Base-by-base conservation (phyloP, 495 filamentous ascomycete species). In the Podospora fimiseda region DNA sequence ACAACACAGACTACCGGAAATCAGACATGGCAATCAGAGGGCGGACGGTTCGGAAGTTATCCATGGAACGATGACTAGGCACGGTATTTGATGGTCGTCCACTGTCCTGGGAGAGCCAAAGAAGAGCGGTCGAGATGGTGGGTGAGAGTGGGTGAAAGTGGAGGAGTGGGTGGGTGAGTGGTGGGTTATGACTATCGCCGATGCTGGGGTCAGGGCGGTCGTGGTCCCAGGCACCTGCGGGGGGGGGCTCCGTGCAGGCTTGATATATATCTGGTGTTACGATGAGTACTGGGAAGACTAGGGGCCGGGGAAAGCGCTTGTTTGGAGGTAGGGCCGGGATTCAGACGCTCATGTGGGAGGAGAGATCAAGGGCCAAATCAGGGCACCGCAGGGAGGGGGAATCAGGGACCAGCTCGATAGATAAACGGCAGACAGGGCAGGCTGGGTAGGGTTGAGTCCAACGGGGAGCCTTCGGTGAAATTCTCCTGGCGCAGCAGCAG, bases 11-110 rank as follows among this genome's bases (percentile, higher is more conserved):
- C 56, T 65, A 67, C 47, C 58, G 62, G 52, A 60, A 60, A 47
- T 65, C 58, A 60, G 40, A 55, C 62, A 67, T 67, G 64, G 50
- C 62, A 65, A 44, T 51, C 33, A 47, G 23, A 36, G 30, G 46
- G 6, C 52, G 49, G 44, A 44, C 40, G 24, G 48, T 53, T 36
- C 36, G 53, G 52, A 45, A 40, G 21, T 48, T 52, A 57, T 67
- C 62, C 64, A 67, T 67, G 55, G 52, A 53, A 48, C 46, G 54
- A 50, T 39, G 52, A 38, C 30, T 42, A 20, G 18, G n/a, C 27
- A 24, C 33, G 42, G 27, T 39, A 33, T 36, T 36, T 24, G 36
- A 50, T 30, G 27, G 50, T 53, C 46, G 50, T 51, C 47, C 50
- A 55, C 53, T 36, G 53, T 24, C 49, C 53, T 22, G 43, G 44